Conservation (phyloP, 345 rosid genomes). For the Salix viminalis region DNA sequence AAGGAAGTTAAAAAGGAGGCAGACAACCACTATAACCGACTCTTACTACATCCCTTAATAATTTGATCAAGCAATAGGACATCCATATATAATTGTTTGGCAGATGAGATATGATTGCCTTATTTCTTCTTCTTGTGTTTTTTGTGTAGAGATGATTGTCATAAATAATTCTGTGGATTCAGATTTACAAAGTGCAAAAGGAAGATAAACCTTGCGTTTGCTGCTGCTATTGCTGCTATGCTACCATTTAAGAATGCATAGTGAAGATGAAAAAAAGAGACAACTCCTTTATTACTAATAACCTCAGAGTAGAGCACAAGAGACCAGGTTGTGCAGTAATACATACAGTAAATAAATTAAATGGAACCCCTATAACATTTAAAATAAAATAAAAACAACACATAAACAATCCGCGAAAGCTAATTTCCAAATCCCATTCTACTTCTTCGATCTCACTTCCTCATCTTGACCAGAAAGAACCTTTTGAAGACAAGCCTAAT, state of each 20-base stretch:
- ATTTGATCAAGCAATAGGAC: background rate
- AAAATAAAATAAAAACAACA: background rate
- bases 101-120: background rate
- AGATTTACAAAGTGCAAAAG: no score
- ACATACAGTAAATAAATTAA: slow-evolving; percentile 15
- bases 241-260: background rate
- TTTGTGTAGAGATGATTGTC: no score
- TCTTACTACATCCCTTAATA: background rate
- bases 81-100: background rate
- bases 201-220: no score
- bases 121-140: background rate
- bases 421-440: slow-evolving; percentile 10
- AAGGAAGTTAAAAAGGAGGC: background rate
- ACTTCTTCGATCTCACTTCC: slow-evolving; percentile 6
- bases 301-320: slow-evolving; percentile 7
- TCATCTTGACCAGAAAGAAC: background rate
- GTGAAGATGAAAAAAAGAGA: slow-evolving; percentile 3
- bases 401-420: background rate
- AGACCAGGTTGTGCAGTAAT: slow-evolving; percentile 11
- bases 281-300: slow-evolving; percentile 19
- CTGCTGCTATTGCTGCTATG: background rate
- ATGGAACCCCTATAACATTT: background rate
- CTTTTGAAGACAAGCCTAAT: slow-evolving; percentile 24
- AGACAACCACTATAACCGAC: background rate
- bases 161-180: no score